Evolutionary conservation across 139 green algal species (phyloP), one percentile per base, ranked within the genome.

Genomic region (Chlamydomonas incerta): DNA sequence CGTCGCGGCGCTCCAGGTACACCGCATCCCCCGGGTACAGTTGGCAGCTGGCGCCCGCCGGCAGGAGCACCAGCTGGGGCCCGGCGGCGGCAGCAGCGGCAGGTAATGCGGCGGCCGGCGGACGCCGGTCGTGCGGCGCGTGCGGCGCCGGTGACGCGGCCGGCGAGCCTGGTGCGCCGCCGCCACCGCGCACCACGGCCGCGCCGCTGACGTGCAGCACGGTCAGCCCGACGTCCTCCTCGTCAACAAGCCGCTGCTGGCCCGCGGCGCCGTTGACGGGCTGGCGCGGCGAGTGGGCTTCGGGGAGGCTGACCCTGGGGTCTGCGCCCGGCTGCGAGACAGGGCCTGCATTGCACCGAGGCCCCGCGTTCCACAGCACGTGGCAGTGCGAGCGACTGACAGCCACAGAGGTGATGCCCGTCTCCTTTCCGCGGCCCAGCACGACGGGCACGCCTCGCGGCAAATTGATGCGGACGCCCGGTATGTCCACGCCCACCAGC

Each of bases 1-100:
- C 76, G 28, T 74, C 76, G 28, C 29, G 37, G 5, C 76, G 76
- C 60, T 74, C 76, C n/a, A 83, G 46, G 63, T 55, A 83, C 21
- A 83, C 31, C 17, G 26, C 17, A 28, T 83, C 76, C 10, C 76
- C 76, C 1, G 62, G 37, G 3, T 74, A 33, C 29, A 83, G 41
- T 63, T 72, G 74, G 35, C 74, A 82, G 24, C 29, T 82, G 28
- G 23, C 9, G 0, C 28, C 28, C 15, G 74, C 57, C 0, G 74
- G 58, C 35, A 82, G 74, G 2, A 82, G 58, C 34, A 82, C 3
- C 20, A 72, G 58, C 14, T 57, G 74, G 0, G 58, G 57, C 35
- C 13, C 6, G 41, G 41, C 41, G 5, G 41, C 41, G 8, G 41
- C 41, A 13, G 41, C 41, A 50, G 41, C 41, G 8, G 6, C 41